Base-by-base conservation (phyloP, 345 rosid species). In the Sisymbrium altissimum region DNA sequence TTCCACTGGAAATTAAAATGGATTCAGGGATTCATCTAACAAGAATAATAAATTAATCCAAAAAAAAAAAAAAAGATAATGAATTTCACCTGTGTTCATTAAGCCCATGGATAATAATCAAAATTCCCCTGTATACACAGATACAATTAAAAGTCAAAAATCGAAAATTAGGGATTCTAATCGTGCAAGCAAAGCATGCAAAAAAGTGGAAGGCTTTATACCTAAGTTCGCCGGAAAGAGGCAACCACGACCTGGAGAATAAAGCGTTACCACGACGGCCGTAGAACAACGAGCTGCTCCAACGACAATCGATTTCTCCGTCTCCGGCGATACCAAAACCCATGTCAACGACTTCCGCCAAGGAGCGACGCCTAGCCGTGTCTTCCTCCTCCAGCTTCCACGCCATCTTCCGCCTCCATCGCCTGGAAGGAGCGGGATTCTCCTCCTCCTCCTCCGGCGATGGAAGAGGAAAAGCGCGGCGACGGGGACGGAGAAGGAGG, bases 371-470 rank as follows among this genome's bases (percentile, higher is more conserved):
- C 62, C 86, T 79, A 52, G 83, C 72, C 33, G 97, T 92, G 29
- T 95, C 99, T 80, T 92, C 99, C 86, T 95, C 98, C 64, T 95
- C 99, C 25, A 80, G 78, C 36, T 77, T 82, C 91, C 86, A 86
- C 21, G 81, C 55, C 66, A 78, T 82, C 66, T 75, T 83, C 78
- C 88, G 71, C 81, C 74, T 80, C 78, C 71, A 75, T 4, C 84
- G 78, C 30, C 79, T 81, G 7, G 65, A 70, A 8, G 82, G 80
- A 21, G 83, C 44, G 0, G 75, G 64, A 9, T n/a, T 64, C 14
- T 46, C 63, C 27, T 69, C 25, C 27, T 69, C 25, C 25, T 23
- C 73, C 39, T 69, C 64, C 36, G 77, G 29, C 61, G 76, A 40
- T 6, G 61, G 71, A 25, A 69, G 30, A 45, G 77, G 68, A 14